phyloP scores from a whole-genome alignment of 768 basidiomycete species.

The Auriculariales sp. region DNA sequence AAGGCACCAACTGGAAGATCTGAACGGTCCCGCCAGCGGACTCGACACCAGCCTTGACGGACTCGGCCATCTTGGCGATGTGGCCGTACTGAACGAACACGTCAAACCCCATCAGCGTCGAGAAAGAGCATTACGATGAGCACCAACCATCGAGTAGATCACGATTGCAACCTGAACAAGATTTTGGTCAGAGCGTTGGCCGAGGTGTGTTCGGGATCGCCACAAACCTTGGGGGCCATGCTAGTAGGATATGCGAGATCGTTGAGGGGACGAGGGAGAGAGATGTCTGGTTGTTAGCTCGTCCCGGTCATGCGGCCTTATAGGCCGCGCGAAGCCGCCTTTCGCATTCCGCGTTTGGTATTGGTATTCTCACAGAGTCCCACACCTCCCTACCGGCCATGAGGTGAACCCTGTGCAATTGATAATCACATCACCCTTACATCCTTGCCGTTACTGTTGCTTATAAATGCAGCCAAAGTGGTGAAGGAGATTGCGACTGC shows the following conservation, averaged over 20 bases:
- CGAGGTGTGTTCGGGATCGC: neutral
- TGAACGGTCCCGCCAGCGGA: slow-evolving; percentile 27
- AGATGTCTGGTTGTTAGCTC: neutral
- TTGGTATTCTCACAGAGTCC: neutral
- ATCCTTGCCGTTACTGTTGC: too few relatives aligned
- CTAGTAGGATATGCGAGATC: too few relatives aligned
- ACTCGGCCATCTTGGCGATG: slow-evolving; percentile 48
- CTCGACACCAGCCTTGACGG: slow-evolving; percentile 23
- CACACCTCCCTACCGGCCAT: neutral
- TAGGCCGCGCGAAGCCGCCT: neutral
- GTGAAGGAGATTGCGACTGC: too few relatives aligned
- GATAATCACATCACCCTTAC: too few relatives aligned
- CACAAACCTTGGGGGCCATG: neutral
- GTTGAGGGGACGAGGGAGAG: neutral
- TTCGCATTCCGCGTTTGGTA: neutral
- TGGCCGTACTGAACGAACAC: too few relatives aligned
- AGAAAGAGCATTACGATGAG: too few relatives aligned
- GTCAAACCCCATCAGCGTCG: too few relatives aligned
- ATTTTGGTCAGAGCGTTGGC: neutral
- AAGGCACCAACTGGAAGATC: slow-evolving; percentile 29
- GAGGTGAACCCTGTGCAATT: neutral
- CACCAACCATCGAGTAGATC: slow-evolving; percentile 60
- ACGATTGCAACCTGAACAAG: slow-evolving; percentile 9
- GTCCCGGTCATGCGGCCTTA: neutral
- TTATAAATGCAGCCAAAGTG: too few relatives aligned